Conservation (phyloP, 140 eudicot species). For the Erigeron philadelphicus region DNA sequence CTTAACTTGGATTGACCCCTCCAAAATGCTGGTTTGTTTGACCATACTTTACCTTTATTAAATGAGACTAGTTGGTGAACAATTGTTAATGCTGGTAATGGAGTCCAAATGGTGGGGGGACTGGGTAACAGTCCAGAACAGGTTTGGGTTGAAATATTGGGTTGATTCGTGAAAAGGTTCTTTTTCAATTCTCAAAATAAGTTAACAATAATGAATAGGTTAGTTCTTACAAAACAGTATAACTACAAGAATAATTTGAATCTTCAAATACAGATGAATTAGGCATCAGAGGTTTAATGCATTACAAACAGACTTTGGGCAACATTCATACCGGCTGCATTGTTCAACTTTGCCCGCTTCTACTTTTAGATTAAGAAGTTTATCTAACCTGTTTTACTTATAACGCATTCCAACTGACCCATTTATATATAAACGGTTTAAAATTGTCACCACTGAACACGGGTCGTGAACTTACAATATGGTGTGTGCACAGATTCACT, state of each 20-base stretch:
- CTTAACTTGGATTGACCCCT: constrained; percentile 69
- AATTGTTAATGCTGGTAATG: not conserved
- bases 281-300: not conserved
- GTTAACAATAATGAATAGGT: too few species aligned
- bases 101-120: not conserved
- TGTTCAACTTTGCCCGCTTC: not conserved
- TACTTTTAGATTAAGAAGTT: too few species aligned
- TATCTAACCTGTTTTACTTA: not conserved
- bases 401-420: not conserved
- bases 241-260: not conserved
- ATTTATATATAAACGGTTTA: not conserved
- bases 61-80: not conserved
- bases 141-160: not conserved
- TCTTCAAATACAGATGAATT: not conserved
- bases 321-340: not conserved
- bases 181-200: too few species aligned
- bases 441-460: not conserved
- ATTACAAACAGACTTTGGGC: not conserved
- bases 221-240: not conserved
- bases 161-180: too few species aligned
- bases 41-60: not conserved
- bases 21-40: constrained; percentile 70
- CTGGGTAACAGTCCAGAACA: not conserved
- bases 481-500: constrained; percentile 41
- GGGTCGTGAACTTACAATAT: not conserved